Evolutionary conservation across 345 rosid species (phyloP), one percentile per base, ranked within the genome.

Genomic region (Populus davidiana): DNA sequence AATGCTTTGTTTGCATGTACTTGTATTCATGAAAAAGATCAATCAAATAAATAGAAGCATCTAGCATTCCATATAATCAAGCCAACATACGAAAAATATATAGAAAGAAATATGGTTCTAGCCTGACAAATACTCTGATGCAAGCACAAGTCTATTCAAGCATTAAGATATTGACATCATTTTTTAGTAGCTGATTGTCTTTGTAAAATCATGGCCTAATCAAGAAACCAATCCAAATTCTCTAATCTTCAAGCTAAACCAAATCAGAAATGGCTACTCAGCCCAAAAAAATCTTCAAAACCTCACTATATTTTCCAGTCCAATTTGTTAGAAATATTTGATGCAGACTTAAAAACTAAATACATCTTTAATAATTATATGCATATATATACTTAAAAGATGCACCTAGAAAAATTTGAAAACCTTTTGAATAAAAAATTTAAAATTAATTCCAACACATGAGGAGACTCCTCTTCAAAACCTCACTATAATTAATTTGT

Each of bases 391-490:
- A 33, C 0, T 0, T 33, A 33, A 0, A 0, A 33, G 35, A 33
- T 25, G 25, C 35, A 33, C 35, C 0, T 4, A 33, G 35, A 33
- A 33, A 33, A 33, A 33, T 33, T 33, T 4, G 4, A 33, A 31
- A 33, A 33, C 0, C 35, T 0, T 33, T 33, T 33, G 0, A 33
- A 33, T 4, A 33, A 33, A 4, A 33, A 33, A 4, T 33, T 33
- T 25, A 33, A 33, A 33, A 33, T 33, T 33, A 33, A 33, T 4
- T 76, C 91, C 92, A 90, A 12, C 75, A 86, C 91, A 92, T 72
- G 75, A 85, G 63, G 35, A 33, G 72, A 91, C 87, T 6, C 96
- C 97, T 74, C 39, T 83, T 81, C 82, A 90, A 74, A 78, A 92
- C 75, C 20, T 76, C 83, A 33, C 35, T 33, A 33, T 33, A 33